These are phyloP conservation scores for Zymoseptoria crescenta DNA, from an alignment of 2,329 filamentous ascomycete genomes.

Conservation along the genomic window DNA sequence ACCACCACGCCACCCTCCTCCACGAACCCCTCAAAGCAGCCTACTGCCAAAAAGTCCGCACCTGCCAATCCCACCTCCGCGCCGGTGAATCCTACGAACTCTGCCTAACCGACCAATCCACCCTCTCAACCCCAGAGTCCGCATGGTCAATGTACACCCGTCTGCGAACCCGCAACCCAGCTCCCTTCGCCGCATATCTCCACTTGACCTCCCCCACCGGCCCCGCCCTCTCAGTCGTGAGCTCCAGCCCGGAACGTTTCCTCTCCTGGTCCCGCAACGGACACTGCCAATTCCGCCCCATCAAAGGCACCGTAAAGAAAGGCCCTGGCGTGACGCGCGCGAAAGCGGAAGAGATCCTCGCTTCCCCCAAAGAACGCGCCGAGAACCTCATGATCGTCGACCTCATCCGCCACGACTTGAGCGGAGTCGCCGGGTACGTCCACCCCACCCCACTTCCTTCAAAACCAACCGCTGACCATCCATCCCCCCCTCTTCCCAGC, in stretches of 20 bases:
- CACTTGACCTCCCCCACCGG: slow-evolving; percentile 42
- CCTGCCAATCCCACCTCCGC: slow-evolving; percentile 63
- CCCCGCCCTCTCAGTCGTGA: slow-evolving; percentile 56
- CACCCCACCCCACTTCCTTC: neutral
- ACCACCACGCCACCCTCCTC: slow-evolving; percentile 8
- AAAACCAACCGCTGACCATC: no score
- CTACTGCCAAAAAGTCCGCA: slow-evolving; percentile 60
- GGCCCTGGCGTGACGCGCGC: slow-evolving; percentile 58
- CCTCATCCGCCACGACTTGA: slow-evolving; percentile 86
- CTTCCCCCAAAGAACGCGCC: slow-evolving; percentile 79
- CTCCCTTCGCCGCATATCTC: slow-evolving; percentile 78
- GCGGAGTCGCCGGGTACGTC: slow-evolving; percentile 70
- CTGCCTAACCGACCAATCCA: slow-evolving; percentile 70
- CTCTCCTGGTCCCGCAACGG: slow-evolving; percentile 58
- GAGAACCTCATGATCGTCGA: slow-evolving; percentile 99
- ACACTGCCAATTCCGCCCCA: slow-evolving; percentile 73
- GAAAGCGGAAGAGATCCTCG: slow-evolving; percentile 64
- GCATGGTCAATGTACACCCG: slow-evolving; percentile 65
- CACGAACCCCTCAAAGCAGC: slow-evolving; percentile 20
- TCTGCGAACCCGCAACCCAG: slow-evolving; percentile 64
- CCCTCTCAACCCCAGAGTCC: slow-evolving; percentile 40
- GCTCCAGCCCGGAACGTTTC: slow-evolving; percentile 84
- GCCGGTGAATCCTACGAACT: slow-evolving; percentile 80
- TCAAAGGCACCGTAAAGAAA: slow-evolving; percentile 94
- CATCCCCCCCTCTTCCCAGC: slow-evolving; percentile 3